Base-by-base conservation (phyloP, 2,329 filamentous ascomycete genomes). In the Pseudogymnoascus sp. region DNA sequence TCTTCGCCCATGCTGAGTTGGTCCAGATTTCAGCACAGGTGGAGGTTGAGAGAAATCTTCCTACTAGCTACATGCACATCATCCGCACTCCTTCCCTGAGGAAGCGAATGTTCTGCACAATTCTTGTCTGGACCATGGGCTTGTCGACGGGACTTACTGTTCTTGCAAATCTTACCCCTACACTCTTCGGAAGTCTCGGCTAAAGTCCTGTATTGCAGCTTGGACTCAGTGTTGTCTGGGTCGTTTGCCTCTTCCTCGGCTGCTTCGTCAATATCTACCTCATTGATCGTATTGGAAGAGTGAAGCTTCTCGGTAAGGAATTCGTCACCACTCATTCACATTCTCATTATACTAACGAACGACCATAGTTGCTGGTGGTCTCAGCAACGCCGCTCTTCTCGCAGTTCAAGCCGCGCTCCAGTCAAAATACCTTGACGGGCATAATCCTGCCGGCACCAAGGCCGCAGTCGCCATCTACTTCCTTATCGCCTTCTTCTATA, bases 91-190 rank as follows among this genome's bases (percentile, higher is more conserved):
- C 68, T 15, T 63, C 64, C 23, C 63, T 68, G 38, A 63, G 68
- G 3, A 68, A 70, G 33, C 61, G 69, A 10, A 62, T 68, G 12
- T 62, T 70, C 23, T 70, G 67, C 52, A 65, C 67, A 30, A 67
- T 69, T 19, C 57, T 71, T 3, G 55, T 67, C 2, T 71, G 68
- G 67, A 61, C 66, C 33, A 68, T 71, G 68, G 69, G 64, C 3
- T 70, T 71, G 59, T 65, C 63, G 4, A 71, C 70, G 21, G 69
- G 67, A 6, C 69, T 71, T 19, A 60, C 39, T 12, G 66, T 67
- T 15, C 69, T 71, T 28, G 70, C 68, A 3, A 72, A 67, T 38
- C 59, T 71, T 6, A 67, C 67, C 15, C 69, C 70, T 2, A 59
- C 18, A 1, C 34, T 45, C 19, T 30, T 45, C 13, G 69, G 64